Conservation (phyloP, 306 rosid species). For the Casuarina glauca region DNA sequence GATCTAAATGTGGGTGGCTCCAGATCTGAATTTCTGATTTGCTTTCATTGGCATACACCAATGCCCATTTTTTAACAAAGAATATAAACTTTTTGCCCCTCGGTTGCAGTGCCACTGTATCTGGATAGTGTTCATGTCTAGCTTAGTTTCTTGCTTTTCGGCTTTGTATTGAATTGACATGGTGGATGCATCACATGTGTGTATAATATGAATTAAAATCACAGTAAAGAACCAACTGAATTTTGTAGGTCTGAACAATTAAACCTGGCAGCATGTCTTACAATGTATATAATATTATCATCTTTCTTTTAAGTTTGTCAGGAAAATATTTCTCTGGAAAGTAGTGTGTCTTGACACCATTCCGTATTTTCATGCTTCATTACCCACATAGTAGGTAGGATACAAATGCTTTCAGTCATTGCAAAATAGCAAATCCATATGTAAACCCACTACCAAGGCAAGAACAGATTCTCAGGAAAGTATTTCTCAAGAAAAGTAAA, state of each 20-base stretch:
- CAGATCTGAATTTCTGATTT: slow-evolving; percentile 17
- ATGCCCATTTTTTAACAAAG: slow-evolving; percentile 26
- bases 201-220: slow-evolving; percentile 7
- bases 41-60: slow-evolving; percentile 28
- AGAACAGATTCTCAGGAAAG: no score
- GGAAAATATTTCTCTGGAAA: background rate
- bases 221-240: background rate
- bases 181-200: slow-evolving; percentile 10
- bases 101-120: background rate
- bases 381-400: no score
- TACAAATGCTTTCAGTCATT: background rate
- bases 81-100: background rate
- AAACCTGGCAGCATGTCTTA: background rate
- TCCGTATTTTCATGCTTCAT: no score
- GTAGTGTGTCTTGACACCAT: background rate
- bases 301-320: background rate
- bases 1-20: slow-evolving; percentile 44
- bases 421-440: background rate
- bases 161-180: slow-evolving; percentile 25
- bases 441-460: background rate
- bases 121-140: background rate
- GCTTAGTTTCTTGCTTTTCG: slow-evolving; percentile 6
- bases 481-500: no score
- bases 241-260: background rate
- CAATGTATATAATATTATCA: no score